Evolutionary conservation across 2,329 filamentous ascomycete species (phyloP), one percentile per base, ranked within the genome.

Genomic region (Ophiostoma angusticollis): DNA sequence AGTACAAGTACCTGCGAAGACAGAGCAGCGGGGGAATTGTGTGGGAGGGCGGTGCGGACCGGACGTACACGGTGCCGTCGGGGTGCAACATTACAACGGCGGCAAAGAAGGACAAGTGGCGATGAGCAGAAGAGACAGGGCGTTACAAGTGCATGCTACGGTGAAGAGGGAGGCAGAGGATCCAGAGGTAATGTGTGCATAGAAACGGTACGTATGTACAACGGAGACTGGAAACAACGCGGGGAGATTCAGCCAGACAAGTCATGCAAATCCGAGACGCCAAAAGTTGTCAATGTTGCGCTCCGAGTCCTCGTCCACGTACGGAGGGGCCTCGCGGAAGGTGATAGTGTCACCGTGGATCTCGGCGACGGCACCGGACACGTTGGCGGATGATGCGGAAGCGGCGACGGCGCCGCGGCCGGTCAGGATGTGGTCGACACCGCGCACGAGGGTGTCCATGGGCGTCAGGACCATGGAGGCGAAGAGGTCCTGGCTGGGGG

Each of bases 1-100:
- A 74, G 59, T 84, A 83, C 56, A 84, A 84, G 61, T 85, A 74
- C 52, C 69, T 84, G 49, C 69, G 72, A 35, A 66, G 78, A 30
- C 63, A 64, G 42, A 50, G 56, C 1, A 66, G 70, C 48, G 72
- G 75, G 0, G 60, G 58, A 0, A 57, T 80, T 8, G 63, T 58
- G 3, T 84, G 80, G 79, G 80, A 85, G 60, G 62, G 59, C 35
- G 78, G 79, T 35, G 64, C 67, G 0, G 68, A 74, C 52, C 65
- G 62, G 31, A 51, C 52, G 14, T 60, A 60, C 44, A 60, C 56
- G 3, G 56, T 49, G 23, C 43, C 45, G 5, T 4, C 35, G 18
- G 31, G 22, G 12, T 45, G 43, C 32, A n/a, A n/a, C 27, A 33
- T 38, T 3, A 13, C 30, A 8, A 34, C 41, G 2, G 44, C 33